These are phyloP conservation scores for Schrenkiella parvula DNA, from an alignment of 345 rosid genomes.

Conservation along the genomic window DNA sequence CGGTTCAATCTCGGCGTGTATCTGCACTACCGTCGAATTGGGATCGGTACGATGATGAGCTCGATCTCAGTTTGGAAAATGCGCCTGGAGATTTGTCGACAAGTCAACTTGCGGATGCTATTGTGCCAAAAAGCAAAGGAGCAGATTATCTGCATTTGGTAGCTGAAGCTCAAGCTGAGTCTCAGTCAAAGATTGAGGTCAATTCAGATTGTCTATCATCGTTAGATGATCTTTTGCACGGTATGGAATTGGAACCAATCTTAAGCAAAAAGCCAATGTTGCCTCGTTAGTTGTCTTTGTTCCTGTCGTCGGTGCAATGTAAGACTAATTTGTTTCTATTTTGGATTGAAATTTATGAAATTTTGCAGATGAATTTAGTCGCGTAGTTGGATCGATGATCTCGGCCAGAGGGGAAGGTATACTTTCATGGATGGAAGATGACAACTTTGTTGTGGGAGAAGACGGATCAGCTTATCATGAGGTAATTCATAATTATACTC, in stretches of 20 bases:
- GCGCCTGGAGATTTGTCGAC: constrained; percentile 5
- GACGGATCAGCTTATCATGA: constrained; percentile 50
- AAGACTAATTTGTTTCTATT: background rate
- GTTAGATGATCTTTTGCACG: constrained; percentile 54
- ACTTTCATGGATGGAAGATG: constrained; percentile 67
- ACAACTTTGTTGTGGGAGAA: constrained; percentile 55
- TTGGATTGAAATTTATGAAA: background rate
- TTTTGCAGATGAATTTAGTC: constrained; percentile 51
- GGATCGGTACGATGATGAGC: constrained; percentile 67
- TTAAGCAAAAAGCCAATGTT: background rate
- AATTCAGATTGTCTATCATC: constrained; percentile 38
- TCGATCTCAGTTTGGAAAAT: constrained; percentile 30
- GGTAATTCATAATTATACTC: constrained; percentile 53
- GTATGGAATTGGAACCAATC: constrained; percentile 24
- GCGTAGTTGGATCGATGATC: constrained; percentile 55
- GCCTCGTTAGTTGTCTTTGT: too few species aligned
- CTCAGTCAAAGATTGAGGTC: constrained; percentile 36
- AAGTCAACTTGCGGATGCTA: constrained; percentile 30
- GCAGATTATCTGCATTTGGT: constrained; percentile 62
- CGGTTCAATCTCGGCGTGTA: constrained; percentile 30
- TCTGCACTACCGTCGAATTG: constrained; percentile 65
- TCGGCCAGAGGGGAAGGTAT: constrained; percentile 66
- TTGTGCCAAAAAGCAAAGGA: constrained; percentile 77
- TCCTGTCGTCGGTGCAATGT: too few species aligned
- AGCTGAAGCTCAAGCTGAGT: constrained; percentile 67